Evolutionary conservation across 805 yeast species (phyloP).

Genomic region (Vanderwaltozyma polyspora): DNA sequence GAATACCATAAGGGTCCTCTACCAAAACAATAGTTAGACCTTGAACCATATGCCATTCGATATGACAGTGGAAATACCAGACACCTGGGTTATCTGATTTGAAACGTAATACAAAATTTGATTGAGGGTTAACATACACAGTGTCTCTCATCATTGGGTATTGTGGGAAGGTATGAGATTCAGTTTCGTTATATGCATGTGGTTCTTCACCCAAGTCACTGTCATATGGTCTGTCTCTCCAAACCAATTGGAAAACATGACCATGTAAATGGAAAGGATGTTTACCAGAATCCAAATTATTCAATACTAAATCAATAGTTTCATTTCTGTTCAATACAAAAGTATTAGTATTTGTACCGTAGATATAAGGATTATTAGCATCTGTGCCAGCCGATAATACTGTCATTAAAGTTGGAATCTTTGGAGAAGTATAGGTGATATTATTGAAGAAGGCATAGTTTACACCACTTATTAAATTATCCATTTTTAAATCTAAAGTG

Average conservation of each 20-base stretch:
- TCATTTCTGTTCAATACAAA: conserved; percentile 46
- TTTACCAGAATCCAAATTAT: conserved; percentile 80
- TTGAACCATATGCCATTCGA: conserved; percentile 77
- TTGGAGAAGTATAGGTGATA: conserved; percentile 64
- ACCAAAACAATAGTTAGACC: conserved; percentile 64
- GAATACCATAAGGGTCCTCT: conserved; percentile 54
- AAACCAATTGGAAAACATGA: conserved; percentile 65
- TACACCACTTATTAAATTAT: conserved; percentile 73
- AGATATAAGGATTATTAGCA: conserved; percentile 41
- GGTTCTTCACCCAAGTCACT: conserved; percentile 41
- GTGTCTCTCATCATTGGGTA: conserved; percentile 64
- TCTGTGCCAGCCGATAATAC: conserved; percentile 61
- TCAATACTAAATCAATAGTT: conserved; percentile 68
- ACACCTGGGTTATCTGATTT: conserved; percentile 83
- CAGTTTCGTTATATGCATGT: conserved; percentile 47
- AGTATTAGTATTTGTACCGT: conserved; percentile 73
- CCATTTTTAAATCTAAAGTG: conserved; percentile 70
- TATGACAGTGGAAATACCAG: conserved; percentile 91
- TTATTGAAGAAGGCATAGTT: conserved; percentile 97
- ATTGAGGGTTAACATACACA: conserved; percentile 52
- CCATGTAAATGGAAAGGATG: conserved; percentile 99
- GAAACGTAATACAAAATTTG: conserved; percentile 60
- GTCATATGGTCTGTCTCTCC: conserved; percentile 51
- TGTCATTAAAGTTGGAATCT: conserved; percentile 75
- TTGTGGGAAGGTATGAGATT: conserved; percentile 42